A percentile compares a stretch with the other conserved stretches of the same genome.
Evolutionary conservation across 192 early-diverging fungal genomes (phyloP).

Genomic region (Umbelopsis sp.): DNA sequence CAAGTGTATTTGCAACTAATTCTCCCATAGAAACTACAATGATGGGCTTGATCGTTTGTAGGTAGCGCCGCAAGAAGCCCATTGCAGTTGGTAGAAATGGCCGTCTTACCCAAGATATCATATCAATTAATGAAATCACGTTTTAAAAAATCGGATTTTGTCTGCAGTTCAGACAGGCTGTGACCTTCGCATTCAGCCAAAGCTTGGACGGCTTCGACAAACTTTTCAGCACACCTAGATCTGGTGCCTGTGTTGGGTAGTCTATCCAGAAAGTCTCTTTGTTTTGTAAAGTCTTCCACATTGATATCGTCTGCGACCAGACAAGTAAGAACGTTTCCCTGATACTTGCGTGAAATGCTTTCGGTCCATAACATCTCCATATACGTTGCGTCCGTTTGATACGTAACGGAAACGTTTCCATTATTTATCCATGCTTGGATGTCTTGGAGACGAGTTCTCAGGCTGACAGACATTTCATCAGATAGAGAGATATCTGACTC

Average conservation of each 20-base stretch:
- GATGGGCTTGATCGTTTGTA: background rate
- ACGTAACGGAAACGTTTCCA: background rate
- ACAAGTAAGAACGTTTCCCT: background rate
- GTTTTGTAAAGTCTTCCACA: background rate
- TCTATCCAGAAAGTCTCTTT: background rate
- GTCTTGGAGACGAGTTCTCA: background rate
- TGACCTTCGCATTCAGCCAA: background rate
- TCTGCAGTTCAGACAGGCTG: background rate
- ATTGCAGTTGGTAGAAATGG: slow-evolving; percentile 11
- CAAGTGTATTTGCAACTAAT: background rate
- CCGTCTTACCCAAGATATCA: background rate
- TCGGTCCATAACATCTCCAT: background rate
- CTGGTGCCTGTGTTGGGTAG: background rate
- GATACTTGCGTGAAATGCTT: background rate
- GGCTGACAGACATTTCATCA: background rate
- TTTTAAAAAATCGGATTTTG: background rate
- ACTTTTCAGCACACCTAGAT: background rate
- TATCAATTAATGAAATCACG: background rate
- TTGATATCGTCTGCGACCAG: background rate
- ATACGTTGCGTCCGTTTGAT: background rate
- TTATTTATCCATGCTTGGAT: background rate
- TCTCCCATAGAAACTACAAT: background rate
- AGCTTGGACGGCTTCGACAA: background rate
- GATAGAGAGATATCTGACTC: background rate
- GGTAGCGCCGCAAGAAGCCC: background rate